phyloP scores from a whole-genome alignment of 2,329 filamentous ascomycete genomes.

The Aspergillus ochraceus region DNA sequence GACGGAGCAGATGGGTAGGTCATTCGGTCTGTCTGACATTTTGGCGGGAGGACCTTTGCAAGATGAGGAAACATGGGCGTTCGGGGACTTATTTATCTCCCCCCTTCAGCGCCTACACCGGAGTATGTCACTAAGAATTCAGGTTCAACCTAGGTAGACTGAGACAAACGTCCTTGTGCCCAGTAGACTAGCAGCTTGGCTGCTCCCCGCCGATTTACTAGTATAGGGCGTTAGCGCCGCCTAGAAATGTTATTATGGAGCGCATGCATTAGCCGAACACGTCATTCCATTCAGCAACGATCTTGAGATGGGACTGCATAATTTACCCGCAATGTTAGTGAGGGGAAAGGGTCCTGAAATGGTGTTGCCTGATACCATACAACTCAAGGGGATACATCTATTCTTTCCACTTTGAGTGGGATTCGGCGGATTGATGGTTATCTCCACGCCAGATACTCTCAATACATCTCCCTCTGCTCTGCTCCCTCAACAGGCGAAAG shows the following conservation, averaged over 20 bases:
- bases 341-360: background rate
- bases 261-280: slow-evolving; percentile 1
- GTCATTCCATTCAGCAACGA: background rate
- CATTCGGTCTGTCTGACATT: background rate
- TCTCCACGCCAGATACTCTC: background rate
- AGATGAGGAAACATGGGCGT: too few species aligned
- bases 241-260: background rate
- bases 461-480: slow-evolving; percentile 3
- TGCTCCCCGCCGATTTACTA: background rate
- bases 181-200: background rate
- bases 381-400: too few species aligned
- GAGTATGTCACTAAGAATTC: too few species aligned
- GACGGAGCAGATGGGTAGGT: background rate
- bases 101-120: too few species aligned
- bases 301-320: background rate
- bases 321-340: background rate
- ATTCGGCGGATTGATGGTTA: too few species aligned
- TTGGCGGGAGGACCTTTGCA: background rate
- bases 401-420: too few species aligned
- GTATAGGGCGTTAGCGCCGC: background rate
- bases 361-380: background rate
- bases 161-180: background rate
- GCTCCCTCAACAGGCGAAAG: slow-evolving; percentile 1
- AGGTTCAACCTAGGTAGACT: background rate
- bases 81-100: too few species aligned